These are phyloP conservation scores for Cytospora mali DNA, from an alignment of 2,329 filamentous ascomycete genomes.

Conservation along the genomic window DNA sequence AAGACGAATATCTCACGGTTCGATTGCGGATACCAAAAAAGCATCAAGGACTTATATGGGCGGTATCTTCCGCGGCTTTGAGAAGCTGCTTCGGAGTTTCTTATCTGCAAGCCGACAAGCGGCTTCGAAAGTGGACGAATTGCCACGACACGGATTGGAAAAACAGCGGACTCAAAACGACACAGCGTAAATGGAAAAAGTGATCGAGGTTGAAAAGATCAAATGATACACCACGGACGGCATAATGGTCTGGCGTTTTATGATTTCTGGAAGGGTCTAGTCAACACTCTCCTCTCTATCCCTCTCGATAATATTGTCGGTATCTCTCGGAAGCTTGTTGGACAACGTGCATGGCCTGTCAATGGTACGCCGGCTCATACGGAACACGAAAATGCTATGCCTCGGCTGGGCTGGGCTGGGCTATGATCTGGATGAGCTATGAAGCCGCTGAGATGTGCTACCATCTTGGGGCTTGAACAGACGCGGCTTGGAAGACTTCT, in stretches of 20 bases:
- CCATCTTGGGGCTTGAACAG: neutral
- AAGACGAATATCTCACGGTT: neutral
- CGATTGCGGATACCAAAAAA: neutral
- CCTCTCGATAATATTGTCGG: constrained; percentile 7
- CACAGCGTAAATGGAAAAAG: neutral
- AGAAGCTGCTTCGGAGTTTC: neutral
- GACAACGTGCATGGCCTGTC: neutral
- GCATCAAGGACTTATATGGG: neutral
- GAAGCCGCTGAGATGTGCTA: neutral
- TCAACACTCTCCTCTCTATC: neutral
- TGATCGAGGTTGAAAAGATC: neutral
- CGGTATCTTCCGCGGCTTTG: neutral
- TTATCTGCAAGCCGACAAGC: neutral
- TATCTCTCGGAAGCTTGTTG: neutral
- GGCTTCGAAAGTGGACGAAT: neutral
- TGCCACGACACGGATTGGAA: neutral
- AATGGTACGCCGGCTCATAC: neutral
- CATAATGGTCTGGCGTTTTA: constrained; percentile 4
- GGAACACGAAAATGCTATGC: neutral
- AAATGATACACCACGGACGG: constrained; percentile 5
- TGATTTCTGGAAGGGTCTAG: neutral
- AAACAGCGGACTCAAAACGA: neutral
- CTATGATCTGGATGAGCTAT: neutral
- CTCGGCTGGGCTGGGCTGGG: neutral
- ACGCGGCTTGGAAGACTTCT: neutral